phyloP scores from a whole-genome alignment of 2,329 filamentous ascomycete species.

The Colletotrichum sp. region DNA sequence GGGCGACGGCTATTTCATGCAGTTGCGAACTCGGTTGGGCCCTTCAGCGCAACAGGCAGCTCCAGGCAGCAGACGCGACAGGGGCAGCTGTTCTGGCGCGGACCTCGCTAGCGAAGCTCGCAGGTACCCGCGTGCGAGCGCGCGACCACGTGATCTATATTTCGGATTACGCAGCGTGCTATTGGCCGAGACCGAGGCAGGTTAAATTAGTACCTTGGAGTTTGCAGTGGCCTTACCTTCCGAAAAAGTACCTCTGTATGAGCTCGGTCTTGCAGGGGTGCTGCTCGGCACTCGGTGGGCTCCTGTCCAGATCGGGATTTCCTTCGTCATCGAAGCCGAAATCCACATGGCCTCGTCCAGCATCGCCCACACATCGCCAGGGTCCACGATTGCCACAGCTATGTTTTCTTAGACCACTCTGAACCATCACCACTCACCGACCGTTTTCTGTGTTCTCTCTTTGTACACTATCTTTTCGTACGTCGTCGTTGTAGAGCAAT shows the following conservation, averaged over 20 bases:
- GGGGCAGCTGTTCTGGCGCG: background rate
- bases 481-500: slow-evolving; percentile 27
- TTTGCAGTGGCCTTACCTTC: rapidly evolving
- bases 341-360: background rate
- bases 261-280: slow-evolving; percentile 1
- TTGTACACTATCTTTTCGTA: background rate
- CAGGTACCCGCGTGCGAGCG: background rate
- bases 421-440: background rate
- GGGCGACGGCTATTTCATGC: background rate
- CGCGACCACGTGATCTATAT: slow-evolving; percentile 17
- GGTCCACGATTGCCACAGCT: slow-evolving; percentile 8
- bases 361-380: background rate
- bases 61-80: slow-evolving; percentile 19
- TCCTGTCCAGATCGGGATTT: slow-evolving; percentile 17
- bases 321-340: slow-evolving; percentile 19
- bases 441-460: background rate
- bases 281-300: background rate
- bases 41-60: background rate
- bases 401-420: background rate
- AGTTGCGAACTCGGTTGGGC: background rate
- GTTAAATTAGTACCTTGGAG: background rate
- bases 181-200: background rate
- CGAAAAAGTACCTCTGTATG: background rate
- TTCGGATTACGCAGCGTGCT: slow-evolving; percentile 2
- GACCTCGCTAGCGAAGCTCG: background rate